Percentiles rank a stretch among this genome's conserved stretches.
These are phyloP conservation scores for Solanum aculeatissimum DNA, from an alignment of 305 asterid genomes.

Conservation along the genomic window DNA sequence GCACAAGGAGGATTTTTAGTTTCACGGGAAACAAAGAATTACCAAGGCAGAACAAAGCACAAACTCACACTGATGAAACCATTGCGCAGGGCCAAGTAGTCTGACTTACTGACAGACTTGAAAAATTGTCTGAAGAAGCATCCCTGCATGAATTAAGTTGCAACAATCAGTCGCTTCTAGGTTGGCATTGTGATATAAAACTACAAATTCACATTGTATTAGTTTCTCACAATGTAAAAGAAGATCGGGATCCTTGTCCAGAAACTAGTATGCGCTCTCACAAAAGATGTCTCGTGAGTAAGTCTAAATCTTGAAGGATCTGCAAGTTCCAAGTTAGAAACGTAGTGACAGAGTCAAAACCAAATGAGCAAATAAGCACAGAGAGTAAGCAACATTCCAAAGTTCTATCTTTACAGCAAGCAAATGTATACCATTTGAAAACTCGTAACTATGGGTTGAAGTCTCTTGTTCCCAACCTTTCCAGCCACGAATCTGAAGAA, in stretches of 20 bases:
- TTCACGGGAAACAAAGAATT: background rate
- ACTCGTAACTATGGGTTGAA: conserved; percentile 55
- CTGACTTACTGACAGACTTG: conserved; percentile 74
- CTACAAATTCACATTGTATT: background rate
- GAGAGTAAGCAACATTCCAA: background rate
- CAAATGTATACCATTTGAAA: conserved; percentile 45
- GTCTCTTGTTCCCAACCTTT: conserved; percentile 92
- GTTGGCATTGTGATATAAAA: background rate
- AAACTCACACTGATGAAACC: conserved; percentile 77
- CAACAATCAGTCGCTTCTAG: background rate
- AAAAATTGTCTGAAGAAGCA: conserved; percentile 85
- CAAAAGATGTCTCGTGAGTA: conserved; percentile 82
- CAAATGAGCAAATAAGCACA: background rate
- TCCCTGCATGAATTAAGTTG: conserved; percentile 40
- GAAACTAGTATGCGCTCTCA: conserved; percentile 81
- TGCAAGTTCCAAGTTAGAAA: conserved; percentile 18
- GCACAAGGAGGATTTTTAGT: background rate
- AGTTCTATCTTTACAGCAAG: background rate
- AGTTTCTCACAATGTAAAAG: conserved; percentile 60
- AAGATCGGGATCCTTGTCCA: conserved; percentile 74
- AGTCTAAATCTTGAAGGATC: conserved; percentile 91
- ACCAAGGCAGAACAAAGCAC: background rate
- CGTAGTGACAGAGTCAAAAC: conserved; percentile 3
- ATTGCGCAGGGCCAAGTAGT: conserved; percentile 82
- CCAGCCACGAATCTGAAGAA: conserved; percentile 75